phyloP scores from a whole-genome alignment of 148 eudicot species.

The Polygonum maritimum region DNA sequence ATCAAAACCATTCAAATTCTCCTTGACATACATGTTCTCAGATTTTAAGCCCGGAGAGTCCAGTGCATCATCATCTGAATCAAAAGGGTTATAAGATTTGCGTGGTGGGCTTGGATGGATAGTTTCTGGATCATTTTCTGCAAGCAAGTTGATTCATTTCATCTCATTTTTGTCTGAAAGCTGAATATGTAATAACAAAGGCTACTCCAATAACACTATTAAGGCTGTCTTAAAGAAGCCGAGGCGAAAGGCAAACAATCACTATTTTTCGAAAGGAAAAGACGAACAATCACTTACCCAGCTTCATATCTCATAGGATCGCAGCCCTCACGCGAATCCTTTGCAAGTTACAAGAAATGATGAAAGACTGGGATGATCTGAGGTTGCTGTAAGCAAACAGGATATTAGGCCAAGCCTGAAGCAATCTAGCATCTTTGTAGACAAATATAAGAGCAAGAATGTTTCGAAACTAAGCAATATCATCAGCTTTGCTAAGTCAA shows the following conservation, averaged over 20 bases:
- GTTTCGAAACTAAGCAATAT: neutral
- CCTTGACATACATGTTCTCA: slow-evolving; percentile 19
- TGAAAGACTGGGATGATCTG: neutral
- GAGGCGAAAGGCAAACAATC: neutral
- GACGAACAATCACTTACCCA: slow-evolving; percentile 18
- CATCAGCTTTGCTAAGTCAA: neutral
- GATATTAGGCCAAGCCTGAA: too few species aligned
- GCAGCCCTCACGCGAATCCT: neutral
- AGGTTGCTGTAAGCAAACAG: neutral
- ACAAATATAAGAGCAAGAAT: neutral
- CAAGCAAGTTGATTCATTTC: neutral
- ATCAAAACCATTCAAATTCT: slow-evolving; percentile 28
- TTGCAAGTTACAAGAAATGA: neutral
- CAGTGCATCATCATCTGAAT: slow-evolving; percentile 33
- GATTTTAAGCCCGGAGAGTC: slow-evolving; percentile 7
- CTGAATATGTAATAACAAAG: neutral
- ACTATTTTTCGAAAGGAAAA: too few species aligned
- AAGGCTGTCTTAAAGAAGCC: neutral
- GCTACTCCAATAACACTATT: neutral
- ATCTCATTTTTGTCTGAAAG: neutral
- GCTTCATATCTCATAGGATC: slow-evolving; percentile 28
- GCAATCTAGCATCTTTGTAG: too few species aligned
- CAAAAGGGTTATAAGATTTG: slow-evolving; percentile 45
- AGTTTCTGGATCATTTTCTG: slow-evolving; percentile 31
- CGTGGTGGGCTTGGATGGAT: slow-evolving; percentile 25